A percentile compares a stretch with the other conserved stretches of the same genome.
Evolutionary conservation across 805 yeast genomes (phyloP).

Genomic region (Suhomyces vadensis): DNA sequence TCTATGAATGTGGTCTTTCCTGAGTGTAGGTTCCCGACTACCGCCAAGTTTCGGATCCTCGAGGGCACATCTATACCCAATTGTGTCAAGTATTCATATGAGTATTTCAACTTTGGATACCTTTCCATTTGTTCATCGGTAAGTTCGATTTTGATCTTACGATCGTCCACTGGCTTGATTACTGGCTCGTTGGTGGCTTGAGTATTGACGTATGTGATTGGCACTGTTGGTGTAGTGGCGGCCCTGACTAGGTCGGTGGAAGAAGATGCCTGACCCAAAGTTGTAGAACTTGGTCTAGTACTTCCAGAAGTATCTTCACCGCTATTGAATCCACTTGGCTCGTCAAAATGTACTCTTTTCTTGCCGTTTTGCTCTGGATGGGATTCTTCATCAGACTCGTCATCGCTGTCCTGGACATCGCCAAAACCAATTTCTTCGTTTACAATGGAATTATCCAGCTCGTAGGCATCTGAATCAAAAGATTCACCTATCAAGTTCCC

Average conservation of each 20-base stretch:
- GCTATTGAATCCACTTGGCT: constrained; percentile 2
- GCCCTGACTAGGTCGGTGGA: background rate
- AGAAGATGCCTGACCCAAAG: too few species aligned
- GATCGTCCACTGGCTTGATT: constrained; percentile 50
- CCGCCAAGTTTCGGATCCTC: constrained; percentile 68
- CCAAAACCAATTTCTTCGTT: constrained; percentile 3
- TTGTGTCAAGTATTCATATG: constrained; percentile 60
- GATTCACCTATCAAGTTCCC: constrained; percentile 65
- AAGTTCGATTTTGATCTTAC: constrained; percentile 44
- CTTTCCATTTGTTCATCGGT: constrained; percentile 17
- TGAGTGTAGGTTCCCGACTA: constrained; percentile 78
- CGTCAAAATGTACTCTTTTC: constrained; percentile 9
- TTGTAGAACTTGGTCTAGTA: background rate
- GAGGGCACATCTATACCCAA: constrained; percentile 52
- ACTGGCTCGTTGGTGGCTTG: constrained; percentile 55
- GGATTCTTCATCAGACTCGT: constrained; percentile 9
- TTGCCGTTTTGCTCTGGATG: background rate
- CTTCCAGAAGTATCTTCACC: background rate
- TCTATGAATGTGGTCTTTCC: constrained; percentile 87
- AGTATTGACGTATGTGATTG: constrained; percentile 12
- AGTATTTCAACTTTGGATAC: constrained; percentile 61
- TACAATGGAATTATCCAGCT: constrained; percentile 12
- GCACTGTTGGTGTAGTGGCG: background rate
- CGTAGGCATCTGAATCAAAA: constrained; percentile 48
- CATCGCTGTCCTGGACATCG: constrained; percentile 15